Conservation (phyloP, 495 filamentous ascomycete species). For the Xylaria intraflava region DNA sequence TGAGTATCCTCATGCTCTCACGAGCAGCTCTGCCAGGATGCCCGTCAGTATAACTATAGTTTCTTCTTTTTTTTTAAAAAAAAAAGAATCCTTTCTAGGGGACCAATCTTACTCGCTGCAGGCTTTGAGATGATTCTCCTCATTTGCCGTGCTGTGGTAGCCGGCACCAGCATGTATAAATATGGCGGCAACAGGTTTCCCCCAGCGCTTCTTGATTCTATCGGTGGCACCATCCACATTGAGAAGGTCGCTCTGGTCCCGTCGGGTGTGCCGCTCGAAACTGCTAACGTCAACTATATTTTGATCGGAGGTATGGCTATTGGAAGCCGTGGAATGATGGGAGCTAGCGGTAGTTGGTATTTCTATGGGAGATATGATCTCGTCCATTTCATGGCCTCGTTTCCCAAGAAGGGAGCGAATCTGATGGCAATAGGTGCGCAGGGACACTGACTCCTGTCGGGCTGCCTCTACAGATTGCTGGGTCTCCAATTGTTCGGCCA, state of each 20-base stretch:
- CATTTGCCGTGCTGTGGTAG: conserved; percentile 83
- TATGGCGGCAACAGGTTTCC: conserved; percentile 51
- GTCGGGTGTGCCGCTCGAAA: neutral
- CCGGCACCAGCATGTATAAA: conserved; percentile 95
- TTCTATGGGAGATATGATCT: neutral
- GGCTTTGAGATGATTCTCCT: conserved; percentile 71
- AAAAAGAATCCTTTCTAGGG: neutral
- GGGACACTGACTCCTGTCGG: neutral
- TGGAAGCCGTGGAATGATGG: neutral
- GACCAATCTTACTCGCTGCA: conserved; percentile 69
- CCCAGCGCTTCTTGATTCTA: conserved; percentile 15
- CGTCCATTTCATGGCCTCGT: neutral
- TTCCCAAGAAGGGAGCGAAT: conserved; percentile 1
- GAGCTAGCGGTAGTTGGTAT: neutral
- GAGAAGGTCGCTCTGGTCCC: conserved; percentile 5
- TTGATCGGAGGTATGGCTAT: neutral
- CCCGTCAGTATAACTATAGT: neutral
- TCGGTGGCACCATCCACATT: conserved; percentile 19
- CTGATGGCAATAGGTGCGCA: conserved; percentile 5
- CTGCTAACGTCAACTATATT: neutral
- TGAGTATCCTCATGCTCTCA: conserved; percentile 71
- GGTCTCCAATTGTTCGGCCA: neutral
- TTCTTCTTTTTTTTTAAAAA: neutral
- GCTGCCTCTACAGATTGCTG: neutral
- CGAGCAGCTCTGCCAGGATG: conserved; percentile 58